Evolutionary conservation across 2,329 filamentous ascomycete species (phyloP), one percentile per base, ranked within the genome.

Genomic region (Claviceps capensis): DNA sequence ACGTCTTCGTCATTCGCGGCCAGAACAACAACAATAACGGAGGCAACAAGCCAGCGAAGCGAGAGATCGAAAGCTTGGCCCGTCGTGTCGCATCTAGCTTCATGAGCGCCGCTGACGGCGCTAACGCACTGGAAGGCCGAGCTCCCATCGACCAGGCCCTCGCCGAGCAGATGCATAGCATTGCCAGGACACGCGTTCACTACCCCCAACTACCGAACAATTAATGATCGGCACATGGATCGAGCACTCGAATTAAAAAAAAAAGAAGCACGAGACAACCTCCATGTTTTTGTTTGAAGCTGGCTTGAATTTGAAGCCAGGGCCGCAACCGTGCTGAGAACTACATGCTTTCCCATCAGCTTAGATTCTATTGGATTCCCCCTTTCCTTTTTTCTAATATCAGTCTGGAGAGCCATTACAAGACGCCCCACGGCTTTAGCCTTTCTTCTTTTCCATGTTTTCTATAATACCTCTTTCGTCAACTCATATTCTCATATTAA

Each of bases 1-100:
- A 75, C 58, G 60, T 77, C 54, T 65, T 70, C 30, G 64, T 75
- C 54, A 64, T 70, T 53, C 69, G 64, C 56, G 58, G 53, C 43
- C 54, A 57, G 34, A 55, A 54, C 56, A 58, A 54, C 49, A 55
- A 60, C 52, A 56, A 57, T 47, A 61, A 57, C 36, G 63, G 55
- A 52, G 60, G 60, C 56, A 57, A 54, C 48, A 62, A 58, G 50
- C 67, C 30, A 8, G 48, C 30, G 5, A 50, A 64, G 58, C 64
- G 63, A 61, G 62, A 56, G 52, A 53, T 63, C 26, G 51, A 67
- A 49, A 56, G 60, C 40, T 46, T 48, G 17, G n/a, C 48, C 36
- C 38, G 43, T 26, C 30, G 26, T n/a, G 30, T 52, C 6, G 30
- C 36, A 17, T 53, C 53, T 11, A 44, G 34, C 37, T n/a, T 51